Percentiles rank a stretch among this genome's conserved stretches.
phyloP scores from a whole-genome alignment of 1,284 basidiomycete species.

The Puccinia polysora region DNA sequence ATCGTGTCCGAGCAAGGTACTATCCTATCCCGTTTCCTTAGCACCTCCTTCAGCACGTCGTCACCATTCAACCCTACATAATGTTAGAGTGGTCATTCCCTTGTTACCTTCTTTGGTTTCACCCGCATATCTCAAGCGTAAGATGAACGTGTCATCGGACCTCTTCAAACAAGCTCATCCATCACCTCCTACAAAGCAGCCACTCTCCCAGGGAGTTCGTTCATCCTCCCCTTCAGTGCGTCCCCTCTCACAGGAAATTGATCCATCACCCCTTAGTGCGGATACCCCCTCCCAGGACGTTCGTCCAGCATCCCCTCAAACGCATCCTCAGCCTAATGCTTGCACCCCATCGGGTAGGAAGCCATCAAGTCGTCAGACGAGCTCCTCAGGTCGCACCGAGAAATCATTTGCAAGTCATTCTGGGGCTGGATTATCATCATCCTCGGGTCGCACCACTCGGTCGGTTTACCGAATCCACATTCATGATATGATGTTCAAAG shows the following conservation, averaged over 20 bases:
- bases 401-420: background rate
- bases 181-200: background rate
- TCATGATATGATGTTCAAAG: constrained; percentile 6
- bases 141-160: too few relatives aligned
- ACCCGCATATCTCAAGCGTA: constrained; percentile 3
- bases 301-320: too few relatives aligned
- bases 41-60: too few relatives aligned
- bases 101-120: background rate
- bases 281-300: background rate
- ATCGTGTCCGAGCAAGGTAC: too few relatives aligned
- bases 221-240: background rate
- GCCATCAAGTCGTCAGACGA: too few relatives aligned
- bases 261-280: too few relatives aligned
- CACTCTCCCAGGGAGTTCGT: background rate
- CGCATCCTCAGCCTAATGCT: too few relatives aligned
- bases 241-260: too few relatives aligned
- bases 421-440: background rate
- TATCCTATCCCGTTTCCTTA: too few relatives aligned
- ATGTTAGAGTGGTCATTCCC: constrained; percentile 3
- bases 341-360: too few relatives aligned
- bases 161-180: background rate
- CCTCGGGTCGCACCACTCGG: background rate
- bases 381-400: background rate
- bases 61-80: background rate
- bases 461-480: constrained; percentile 21